These are phyloP conservation scores for Talaromyces islandicus DNA, from an alignment of 2,329 filamentous ascomycete genomes.

Conservation along the genomic window DNA sequence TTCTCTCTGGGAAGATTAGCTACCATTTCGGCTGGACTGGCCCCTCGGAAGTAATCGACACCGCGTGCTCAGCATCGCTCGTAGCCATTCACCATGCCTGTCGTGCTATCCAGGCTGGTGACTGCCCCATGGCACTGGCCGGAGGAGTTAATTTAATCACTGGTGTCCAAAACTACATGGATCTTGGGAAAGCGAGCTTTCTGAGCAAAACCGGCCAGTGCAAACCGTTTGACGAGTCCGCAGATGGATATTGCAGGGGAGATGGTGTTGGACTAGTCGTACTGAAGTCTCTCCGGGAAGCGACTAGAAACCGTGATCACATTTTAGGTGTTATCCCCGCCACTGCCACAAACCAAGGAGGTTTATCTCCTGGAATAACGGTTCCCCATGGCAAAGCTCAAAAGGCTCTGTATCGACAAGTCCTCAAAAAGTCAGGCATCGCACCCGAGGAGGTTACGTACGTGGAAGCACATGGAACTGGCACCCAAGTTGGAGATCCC, in stretches of 20 bases:
- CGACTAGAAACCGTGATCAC: constrained; percentile 38
- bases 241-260: constrained; percentile 45
- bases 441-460: constrained; percentile 15
- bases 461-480: constrained; percentile 38
- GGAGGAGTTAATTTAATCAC: constrained; percentile 20
- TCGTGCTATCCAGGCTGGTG: constrained; percentile 21
- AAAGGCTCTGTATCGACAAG: constrained; percentile 27
- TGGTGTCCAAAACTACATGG: constrained; percentile 25
- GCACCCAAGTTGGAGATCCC: constrained; percentile 21
- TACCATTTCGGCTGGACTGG: constrained; percentile 36
- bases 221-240: constrained; percentile 40
- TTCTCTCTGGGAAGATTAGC: constrained; percentile 34
- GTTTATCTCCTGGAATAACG: constrained; percentile 21
- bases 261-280: constrained; percentile 47
- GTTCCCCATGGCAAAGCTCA: constrained; percentile 29
- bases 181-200: constrained; percentile 31
- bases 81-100: constrained; percentile 29
- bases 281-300: constrained; percentile 44
- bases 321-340: constrained; percentile 32
- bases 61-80: constrained; percentile 41
- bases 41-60: constrained; percentile 41
- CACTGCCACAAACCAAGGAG: constrained; percentile 26
- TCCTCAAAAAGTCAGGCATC: constrained; percentile 31
- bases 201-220: constrained; percentile 51
- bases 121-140: constrained; percentile 20